These are phyloP conservation scores for Xylaria palmicola DNA, from an alignment of 495 filamentous ascomycete genomes.

Conservation along the genomic window DNA sequence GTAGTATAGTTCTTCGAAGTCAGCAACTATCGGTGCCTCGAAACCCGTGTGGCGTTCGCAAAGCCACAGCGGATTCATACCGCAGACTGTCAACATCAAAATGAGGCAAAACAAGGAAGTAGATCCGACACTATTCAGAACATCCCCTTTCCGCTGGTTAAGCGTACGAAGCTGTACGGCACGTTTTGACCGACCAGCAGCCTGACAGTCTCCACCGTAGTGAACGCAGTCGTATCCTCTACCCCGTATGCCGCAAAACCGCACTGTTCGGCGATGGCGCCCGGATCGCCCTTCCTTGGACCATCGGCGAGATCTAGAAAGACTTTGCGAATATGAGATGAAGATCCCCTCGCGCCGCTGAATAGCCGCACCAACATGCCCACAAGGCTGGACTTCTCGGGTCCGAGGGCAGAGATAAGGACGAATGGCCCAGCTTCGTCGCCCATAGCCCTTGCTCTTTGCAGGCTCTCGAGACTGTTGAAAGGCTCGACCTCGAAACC, in stretches of 20 bases:
- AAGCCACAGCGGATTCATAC: no score
- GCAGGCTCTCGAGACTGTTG: slow-evolving; percentile 74
- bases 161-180: slow-evolving; percentile 78
- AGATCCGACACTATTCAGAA: slow-evolving; percentile 43
- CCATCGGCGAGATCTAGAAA: slow-evolving; percentile 78
- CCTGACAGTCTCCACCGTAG: slow-evolving; percentile 74
- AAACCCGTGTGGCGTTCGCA: not conserved
- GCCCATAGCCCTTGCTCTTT: slow-evolving; percentile 54
- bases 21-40: no score
- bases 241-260: slow-evolving; percentile 79
- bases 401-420: slow-evolving; percentile 73
- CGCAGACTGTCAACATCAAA: not conserved
- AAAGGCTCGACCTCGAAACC: slow-evolving; percentile 69
- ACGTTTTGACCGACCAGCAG: slow-evolving; percentile 82
- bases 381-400: slow-evolving; percentile 76
- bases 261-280: slow-evolving; percentile 62
- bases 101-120: not conserved
- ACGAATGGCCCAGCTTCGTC: slow-evolving; percentile 67
- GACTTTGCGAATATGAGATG: slow-evolving; percentile 63
- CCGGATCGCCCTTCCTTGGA: slow-evolving; percentile 63
- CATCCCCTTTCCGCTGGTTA: slow-evolving; percentile 69
- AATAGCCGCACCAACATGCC: slow-evolving; percentile 74
- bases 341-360: slow-evolving; percentile 42
- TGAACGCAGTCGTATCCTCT: slow-evolving; percentile 76
- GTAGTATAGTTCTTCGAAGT: not conserved